Base-by-base conservation (phyloP, 2,329 filamentous ascomycete species). In the Fusarium duplospermum region DNA sequence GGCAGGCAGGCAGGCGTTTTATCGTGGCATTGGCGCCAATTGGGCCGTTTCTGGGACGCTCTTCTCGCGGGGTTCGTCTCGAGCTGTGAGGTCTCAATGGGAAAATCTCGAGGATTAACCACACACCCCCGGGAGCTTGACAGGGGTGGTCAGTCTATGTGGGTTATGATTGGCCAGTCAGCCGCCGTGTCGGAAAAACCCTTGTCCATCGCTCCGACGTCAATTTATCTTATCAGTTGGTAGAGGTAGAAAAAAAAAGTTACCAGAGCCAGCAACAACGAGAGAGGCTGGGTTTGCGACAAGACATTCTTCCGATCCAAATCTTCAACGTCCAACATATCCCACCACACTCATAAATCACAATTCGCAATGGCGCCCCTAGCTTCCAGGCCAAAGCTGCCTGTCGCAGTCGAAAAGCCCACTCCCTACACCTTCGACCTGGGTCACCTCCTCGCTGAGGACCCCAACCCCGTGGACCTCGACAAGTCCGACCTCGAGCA, bases 401-500 rank as follows among this genome's bases (percentile, higher is more conserved):
- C 90, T 52, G 87, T 93, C 71, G 89, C 88, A 18, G 93, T 94
- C 80, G 87, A 92, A 70, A 97, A 97, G 84, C 92, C 94, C 6
- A 97, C 93, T 8, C 95, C 95, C 11, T 97, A 97, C 87, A 95
- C 91, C 76, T 98, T 97, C 86, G 95, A 98, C 83, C 92, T 98
- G n/a, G 87, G 95, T 76, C 91, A 97, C 81, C 92, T 98, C 63
- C 89, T 97, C 81, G 93, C 91, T 83, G 92, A 92, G 80, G 96
- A 98, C 84, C 90, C 95, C 42, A 98, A 98, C 84, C 94, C 96
- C 3, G 86, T 96, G 61, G 85, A 88, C 58, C 84, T 91, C 72
- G 84, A 89, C 77, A 83, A 83, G 62, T 73, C 83, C 33, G 80
- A 86, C 40, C 84, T 92, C 72, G 94, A 98, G 83, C 85, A 87